Conservation (phyloP, 768 basidiomycete species). For the Boletus sp. region DNA sequence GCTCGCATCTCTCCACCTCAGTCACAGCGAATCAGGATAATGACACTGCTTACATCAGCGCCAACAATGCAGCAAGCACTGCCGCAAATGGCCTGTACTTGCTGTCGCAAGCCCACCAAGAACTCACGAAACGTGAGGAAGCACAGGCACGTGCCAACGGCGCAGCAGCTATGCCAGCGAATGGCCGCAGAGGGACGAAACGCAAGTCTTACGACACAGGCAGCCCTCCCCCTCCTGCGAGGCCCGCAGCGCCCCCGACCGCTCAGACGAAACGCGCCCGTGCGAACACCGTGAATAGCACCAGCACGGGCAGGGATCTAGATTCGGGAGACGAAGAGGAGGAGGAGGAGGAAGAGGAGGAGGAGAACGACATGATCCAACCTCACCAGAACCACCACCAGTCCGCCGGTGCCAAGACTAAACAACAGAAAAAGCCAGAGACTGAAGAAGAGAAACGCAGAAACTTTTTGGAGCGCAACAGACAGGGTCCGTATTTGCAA, state of each 20-base stretch:
- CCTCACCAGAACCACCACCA: constrained; percentile 21
- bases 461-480: constrained; percentile 95
- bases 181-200: constrained; percentile 57
- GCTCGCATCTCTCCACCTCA: constrained; percentile 36
- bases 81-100: constrained; percentile 94
- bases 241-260: constrained; percentile 25
- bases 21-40: constrained; percentile 36
- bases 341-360: constrained; percentile 42
- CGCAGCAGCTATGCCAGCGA: constrained; percentile 30
- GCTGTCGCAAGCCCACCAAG: constrained; percentile 92
- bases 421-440: constrained; percentile 72
- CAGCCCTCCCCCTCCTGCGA: constrained; percentile 30
- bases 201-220: constrained; percentile 60
- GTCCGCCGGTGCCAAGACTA: constrained; percentile 18
- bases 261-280: constrained; percentile 38
- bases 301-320: constrained; percentile 35
- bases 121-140: constrained; percentile 93
- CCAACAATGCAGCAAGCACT: constrained; percentile 59
- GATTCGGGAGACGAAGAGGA: constrained; percentile 35
- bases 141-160: constrained; percentile 62
- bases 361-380: constrained; percentile 31
- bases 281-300: constrained; percentile 33
- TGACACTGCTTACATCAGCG: constrained; percentile 36
- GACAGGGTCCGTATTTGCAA: constrained; percentile 67
- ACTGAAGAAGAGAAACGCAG: constrained; percentile 97